phyloP scores from a whole-genome alignment of 257 asterid species.

The Fraxinus americana region DNA sequence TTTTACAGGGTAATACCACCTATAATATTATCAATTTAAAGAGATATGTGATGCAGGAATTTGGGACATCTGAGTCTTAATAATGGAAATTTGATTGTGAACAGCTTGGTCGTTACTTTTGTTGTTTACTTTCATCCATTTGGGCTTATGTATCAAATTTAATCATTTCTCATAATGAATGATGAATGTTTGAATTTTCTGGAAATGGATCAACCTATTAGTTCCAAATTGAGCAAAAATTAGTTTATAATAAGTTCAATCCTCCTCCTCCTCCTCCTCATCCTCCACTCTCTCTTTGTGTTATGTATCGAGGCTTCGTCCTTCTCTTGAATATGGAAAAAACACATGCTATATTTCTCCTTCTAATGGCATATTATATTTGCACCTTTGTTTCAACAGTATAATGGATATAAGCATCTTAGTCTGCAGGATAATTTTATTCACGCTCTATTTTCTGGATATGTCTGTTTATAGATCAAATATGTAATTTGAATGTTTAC shows the following conservation, averaged over 20 bases:
- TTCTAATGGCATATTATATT: background rate
- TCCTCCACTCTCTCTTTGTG: background rate
- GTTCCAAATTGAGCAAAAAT: background rate
- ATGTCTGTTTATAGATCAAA: too few relatives aligned
- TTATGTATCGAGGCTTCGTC: too few relatives aligned
- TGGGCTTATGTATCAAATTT: background rate
- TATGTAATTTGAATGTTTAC: background rate
- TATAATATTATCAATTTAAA: constrained; percentile 7
- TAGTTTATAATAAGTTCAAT: constrained; percentile 15
- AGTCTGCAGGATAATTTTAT: too few relatives aligned
- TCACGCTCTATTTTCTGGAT: too few relatives aligned
- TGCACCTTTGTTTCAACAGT: background rate
- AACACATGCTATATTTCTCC: background rate
- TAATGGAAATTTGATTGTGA: background rate
- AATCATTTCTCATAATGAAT: background rate
- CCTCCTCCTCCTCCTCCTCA: background rate
- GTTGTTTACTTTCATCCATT: background rate
- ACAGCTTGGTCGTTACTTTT: background rate
- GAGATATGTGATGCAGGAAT: background rate
- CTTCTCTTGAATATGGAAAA: background rate
- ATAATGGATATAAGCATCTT: background rate
- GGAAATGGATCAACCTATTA: background rate
- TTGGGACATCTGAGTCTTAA: background rate
- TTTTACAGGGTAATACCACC: constrained; percentile 69
- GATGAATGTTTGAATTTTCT: background rate